phyloP scores from a whole-genome alignment of 164 flowering plant species.

The Dillenia suffruticosa region DNA sequence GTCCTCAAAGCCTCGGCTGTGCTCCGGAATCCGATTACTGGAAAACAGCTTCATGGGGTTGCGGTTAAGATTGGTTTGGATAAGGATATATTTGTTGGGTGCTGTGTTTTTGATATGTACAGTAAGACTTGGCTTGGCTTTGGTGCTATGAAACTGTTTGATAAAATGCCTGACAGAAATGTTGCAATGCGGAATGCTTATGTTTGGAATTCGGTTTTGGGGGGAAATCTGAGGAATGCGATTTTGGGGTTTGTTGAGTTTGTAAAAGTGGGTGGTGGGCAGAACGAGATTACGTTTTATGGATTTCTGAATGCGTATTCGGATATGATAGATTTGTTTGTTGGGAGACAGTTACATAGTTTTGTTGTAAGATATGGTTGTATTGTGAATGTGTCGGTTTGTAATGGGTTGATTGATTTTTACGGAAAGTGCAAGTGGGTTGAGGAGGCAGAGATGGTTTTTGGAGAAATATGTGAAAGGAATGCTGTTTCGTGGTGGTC shows the following conservation, averaged over 20 bases:
- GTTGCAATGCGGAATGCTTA: conserved; percentile 72
- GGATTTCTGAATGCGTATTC: conserved; percentile 83
- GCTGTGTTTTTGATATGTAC: conserved; percentile 79
- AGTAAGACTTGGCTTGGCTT: conserved; percentile 38
- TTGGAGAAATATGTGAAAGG: conserved; percentile 25
- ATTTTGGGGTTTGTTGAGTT: conserved; percentile 44
- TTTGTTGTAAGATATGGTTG: conserved; percentile 44
- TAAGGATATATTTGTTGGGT: conserved; percentile 61
- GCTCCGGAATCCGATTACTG: conserved; percentile 27
- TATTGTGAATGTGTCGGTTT: conserved; percentile 45
- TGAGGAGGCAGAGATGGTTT: conserved; percentile 42
- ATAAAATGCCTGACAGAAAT: conserved; percentile 74
- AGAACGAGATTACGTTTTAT: conserved; percentile 66
- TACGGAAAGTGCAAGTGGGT: conserved; percentile 74
- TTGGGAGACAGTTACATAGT: conserved; percentile 68
- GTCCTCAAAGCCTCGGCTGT: conserved; percentile 57
- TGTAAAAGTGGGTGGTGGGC: conserved; percentile 36
- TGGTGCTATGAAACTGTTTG: conserved; percentile 59
- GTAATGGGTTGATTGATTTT: conserved; percentile 77
- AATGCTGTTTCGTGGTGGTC: conserved; percentile 83
- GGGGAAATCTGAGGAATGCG: conserved; percentile 39
- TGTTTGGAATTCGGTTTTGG: conserved; percentile 61
- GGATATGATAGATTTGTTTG: conserved; percentile 29
- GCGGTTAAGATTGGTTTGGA: conserved; percentile 43
- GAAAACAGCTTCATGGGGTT: conserved; percentile 59